Base-by-base conservation (phyloP, 768 basidiomycete species). In the Russula dissimulans region DNA sequence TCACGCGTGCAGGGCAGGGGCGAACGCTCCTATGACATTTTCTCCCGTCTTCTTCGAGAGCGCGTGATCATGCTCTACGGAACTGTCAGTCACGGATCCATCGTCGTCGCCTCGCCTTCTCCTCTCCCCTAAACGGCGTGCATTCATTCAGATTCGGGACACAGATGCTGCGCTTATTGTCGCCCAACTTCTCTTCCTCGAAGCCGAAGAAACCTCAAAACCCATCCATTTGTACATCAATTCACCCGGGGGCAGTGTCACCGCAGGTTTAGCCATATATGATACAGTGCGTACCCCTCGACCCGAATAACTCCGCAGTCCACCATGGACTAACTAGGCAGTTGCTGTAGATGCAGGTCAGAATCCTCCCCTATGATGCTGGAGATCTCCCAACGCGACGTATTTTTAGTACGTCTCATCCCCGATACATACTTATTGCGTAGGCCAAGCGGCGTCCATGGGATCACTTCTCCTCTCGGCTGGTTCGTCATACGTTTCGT, bases 161-260 rank as follows among this genome's bases (percentile, higher is more conserved):
- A 80, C 82, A n/a, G 86, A 91, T 67, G 89, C 95, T 1, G 88
- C 93, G 4, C 77, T 97, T 59, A 80, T 86, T 38, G 92, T 97
- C 7, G 91, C 95, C 1, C 95, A 97, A 69, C 78, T 98, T 8
- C 83, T 98, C 44, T 97, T 95, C 72, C 79, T 97, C 60, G 95
- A 98, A 77, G 95, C 95, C 1, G 95, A 95, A 72, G 94, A 97
- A 65, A 84, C 93, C 0, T 84, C 86, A 9, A 91, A 92, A 70
- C 95, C 95, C 3, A 97, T 98, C 57, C 94, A 95, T 68, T 75
- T 98, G 11, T 98, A 98, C 73, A 95, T 98, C 66, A 97, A 97
- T 73, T 94, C 91, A 7, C 95, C 95, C 0, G 95, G 95, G 2
- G 95, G 95, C 34, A 90, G 89, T 68, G 95, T 98, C 42, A 95